phyloP scores from a whole-genome alignment of 345 rosid species.

The Firmiana major region DNA sequence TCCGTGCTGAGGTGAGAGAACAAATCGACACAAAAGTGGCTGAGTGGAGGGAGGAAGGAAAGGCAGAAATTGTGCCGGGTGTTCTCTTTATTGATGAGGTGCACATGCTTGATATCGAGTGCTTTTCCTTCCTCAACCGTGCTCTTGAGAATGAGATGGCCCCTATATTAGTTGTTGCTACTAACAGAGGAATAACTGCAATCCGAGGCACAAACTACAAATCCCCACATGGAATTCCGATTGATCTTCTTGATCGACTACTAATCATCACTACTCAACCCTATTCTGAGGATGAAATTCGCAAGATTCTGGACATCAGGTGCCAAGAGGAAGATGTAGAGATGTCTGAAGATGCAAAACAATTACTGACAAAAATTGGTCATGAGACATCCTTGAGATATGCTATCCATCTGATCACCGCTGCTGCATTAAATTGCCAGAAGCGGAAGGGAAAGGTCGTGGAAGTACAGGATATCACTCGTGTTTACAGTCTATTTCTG shows the following conservation, averaged over 20 bases:
- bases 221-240: conserved; percentile 93
- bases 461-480: conserved; percentile 63
- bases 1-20: conserved; percentile 92
- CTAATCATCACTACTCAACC: conserved; percentile 85
- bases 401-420: conserved; percentile 81
- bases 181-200: conserved; percentile 84
- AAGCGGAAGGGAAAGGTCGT: conserved; percentile 79
- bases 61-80: conserved; percentile 94
- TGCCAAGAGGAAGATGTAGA: conserved; percentile 96
- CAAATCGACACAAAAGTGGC: conserved; percentile 94
- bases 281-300: conserved; percentile 70
- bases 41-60: conserved; percentile 99
- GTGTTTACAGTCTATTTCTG: conserved; percentile 75
- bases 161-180: conserved; percentile 88
- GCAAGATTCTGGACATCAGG: conserved; percentile 78
- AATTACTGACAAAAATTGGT: conserved; percentile 74
- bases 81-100: conserved; percentile 97
- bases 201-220: conserved; percentile 91
- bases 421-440: conserved; percentile 78
- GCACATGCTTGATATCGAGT: conserved; percentile 97
- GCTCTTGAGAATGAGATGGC: conserved; percentile 98
- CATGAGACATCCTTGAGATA: conserved; percentile 88
- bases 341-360: conserved; percentile 75
- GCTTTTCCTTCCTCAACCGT: conserved; percentile 95
- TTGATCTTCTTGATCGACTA: conserved; percentile 90